Conservation (phyloP, 139 green algal genomes). For the Picochlorum sp. region DNA sequence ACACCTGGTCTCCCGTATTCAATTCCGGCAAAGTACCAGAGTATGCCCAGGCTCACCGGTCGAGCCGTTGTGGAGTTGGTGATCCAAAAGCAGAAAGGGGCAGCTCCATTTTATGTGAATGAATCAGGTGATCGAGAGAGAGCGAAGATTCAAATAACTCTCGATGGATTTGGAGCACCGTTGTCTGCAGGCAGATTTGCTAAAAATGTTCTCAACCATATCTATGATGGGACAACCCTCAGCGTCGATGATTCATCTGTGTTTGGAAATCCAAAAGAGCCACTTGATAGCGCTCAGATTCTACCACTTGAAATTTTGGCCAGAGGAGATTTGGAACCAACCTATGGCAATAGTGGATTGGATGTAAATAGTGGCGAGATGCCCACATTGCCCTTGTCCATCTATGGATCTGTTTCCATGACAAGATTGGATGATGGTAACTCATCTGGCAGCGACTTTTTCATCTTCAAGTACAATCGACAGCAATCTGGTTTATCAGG, state of each 20-base stretch:
- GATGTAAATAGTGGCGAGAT: constrained; percentile 72
- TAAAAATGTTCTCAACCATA: constrained; percentile 52
- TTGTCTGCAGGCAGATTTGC: constrained; percentile 72
- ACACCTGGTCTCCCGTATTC: constrained; percentile 56
- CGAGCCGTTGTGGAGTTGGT: constrained; percentile 42
- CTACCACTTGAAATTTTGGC: constrained; percentile 78
- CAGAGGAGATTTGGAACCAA: constrained; percentile 65
- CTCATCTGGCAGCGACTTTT: constrained; percentile 54
- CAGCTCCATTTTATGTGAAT: constrained; percentile 18
- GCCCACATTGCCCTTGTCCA: constrained; percentile 71
- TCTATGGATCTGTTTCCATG: constrained; percentile 57
- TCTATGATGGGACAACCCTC: constrained; percentile 47
- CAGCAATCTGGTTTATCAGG: constrained; percentile 54
- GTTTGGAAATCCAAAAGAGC: constrained; percentile 13
- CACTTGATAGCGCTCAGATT: not conserved
- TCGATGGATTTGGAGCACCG: constrained; percentile 74
- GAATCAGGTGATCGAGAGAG: constrained; percentile 15
- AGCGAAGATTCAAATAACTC: constrained; percentile 25
- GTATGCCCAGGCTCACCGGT: constrained; percentile 42
- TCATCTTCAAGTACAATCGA: constrained; percentile 75
- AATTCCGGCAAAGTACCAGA: constrained; percentile 38
- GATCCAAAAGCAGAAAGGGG: constrained; percentile 16
- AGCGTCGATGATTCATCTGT: constrained; percentile 18
- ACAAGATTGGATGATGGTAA: constrained; percentile 26
- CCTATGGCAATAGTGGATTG: constrained; percentile 58